Percentiles rank a stretch among this genome's conserved stretches.
Conservation (phyloP, 306 rosid genomes). For the Quercus variabilis region DNA sequence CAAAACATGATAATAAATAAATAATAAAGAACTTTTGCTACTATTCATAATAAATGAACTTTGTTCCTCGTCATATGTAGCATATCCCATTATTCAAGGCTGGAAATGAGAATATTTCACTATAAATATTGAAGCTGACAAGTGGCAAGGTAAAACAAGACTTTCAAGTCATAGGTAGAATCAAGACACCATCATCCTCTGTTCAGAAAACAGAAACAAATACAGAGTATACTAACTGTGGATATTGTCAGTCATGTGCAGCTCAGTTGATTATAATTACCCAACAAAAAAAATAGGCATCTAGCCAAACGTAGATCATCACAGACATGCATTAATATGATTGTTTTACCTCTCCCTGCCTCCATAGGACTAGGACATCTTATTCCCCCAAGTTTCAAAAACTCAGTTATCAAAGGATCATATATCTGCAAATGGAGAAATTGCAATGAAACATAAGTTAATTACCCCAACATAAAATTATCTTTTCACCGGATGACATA, state of each 20-base stretch:
- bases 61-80: not conserved
- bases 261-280: conserved; percentile 13
- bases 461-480: conserved; percentile 4
- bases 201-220: not conserved
- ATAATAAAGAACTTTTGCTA: not conserved
- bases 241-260: not conserved
- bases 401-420: conserved; percentile 39
- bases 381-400: conserved; percentile 68
- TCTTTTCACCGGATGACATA: not conserved
- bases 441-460: conserved; percentile 11
- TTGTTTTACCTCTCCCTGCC: conserved; percentile 65
- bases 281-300: conserved; percentile 5
- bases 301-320: not conserved
- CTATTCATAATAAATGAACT: not conserved
- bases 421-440: conserved; percentile 37
- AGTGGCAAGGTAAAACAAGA: not conserved
- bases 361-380: conserved; percentile 58
- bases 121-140: not conserved
- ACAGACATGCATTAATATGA: not conserved
- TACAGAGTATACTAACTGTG: not conserved
- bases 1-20: not conserved
- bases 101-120: not conserved
- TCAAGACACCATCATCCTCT: not conserved
- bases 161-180: not conserved
- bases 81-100: not conserved